Evolutionary conservation across 2,329 filamentous ascomycete species (phyloP).

Genomic region (Phialemoniopsis sp.): DNA sequence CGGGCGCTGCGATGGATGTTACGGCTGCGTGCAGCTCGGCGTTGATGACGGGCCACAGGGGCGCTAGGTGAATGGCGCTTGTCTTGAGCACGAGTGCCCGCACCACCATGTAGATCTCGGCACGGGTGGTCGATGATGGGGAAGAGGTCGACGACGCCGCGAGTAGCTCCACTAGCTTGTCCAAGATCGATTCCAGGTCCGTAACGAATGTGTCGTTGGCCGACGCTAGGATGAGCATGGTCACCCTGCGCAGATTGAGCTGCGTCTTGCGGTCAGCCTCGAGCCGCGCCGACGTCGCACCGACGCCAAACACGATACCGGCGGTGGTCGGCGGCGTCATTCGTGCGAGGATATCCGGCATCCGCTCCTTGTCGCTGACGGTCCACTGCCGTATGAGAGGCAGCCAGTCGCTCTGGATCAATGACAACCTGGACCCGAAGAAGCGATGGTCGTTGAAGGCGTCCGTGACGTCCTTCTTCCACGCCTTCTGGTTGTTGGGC

Average conservation of each 20-base stretch:
- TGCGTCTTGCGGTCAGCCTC: slow-evolving; percentile 94
- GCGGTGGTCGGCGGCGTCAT: slow-evolving; percentile 85
- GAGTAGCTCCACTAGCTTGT: slow-evolving; percentile 83
- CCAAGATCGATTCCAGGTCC: slow-evolving; percentile 69
- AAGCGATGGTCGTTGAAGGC: slow-evolving; percentile 88
- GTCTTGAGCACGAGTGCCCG: slow-evolving; percentile 78
- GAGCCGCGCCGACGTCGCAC: slow-evolving; percentile 86
- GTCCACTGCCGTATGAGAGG: slow-evolving; percentile 81
- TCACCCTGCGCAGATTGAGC: slow-evolving; percentile 78
- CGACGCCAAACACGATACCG: slow-evolving; percentile 97
- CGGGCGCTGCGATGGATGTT: slow-evolving; percentile 66
- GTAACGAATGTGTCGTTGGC: slow-evolving; percentile 75
- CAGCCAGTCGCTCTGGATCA: slow-evolving; percentile 76
- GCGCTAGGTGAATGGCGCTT: slow-evolving; percentile 73
- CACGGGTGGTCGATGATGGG: slow-evolving; percentile 82
- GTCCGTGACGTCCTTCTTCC: slow-evolving; percentile 89
- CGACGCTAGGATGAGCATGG: slow-evolving; percentile 73
- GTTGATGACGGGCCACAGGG: slow-evolving; percentile 88
- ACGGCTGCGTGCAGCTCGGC: slow-evolving; percentile 78
- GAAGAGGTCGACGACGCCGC: slow-evolving; percentile 82
- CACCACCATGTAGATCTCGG: slow-evolving; percentile 86
- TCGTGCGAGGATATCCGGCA: slow-evolving; percentile 75
- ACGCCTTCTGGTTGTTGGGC: slow-evolving; percentile 77
- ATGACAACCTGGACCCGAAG: slow-evolving; percentile 63
- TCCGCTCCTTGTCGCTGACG: slow-evolving; percentile 79